A percentile compares a stretch with the other conserved stretches of the same genome.
Evolutionary conservation across 306 rosid genomes (phyloP).

Genomic region (Lablab purpureus): DNA sequence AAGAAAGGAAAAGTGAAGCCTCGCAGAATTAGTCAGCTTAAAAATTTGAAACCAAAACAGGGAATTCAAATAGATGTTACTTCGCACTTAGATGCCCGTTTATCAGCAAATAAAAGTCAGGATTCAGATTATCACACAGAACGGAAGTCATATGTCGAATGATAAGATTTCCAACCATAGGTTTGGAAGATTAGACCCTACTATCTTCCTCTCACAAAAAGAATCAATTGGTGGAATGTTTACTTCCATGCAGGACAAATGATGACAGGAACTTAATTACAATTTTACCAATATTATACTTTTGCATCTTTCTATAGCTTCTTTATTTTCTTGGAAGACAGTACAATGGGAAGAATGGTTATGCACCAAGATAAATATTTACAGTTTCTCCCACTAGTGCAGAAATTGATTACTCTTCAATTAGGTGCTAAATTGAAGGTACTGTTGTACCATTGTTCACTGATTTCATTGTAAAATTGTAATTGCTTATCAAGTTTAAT

Average conservation of each 20-base stretch:
- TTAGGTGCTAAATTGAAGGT: slow-evolving; percentile 22
- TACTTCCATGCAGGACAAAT: slow-evolving; percentile 31
- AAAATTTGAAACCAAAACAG: slow-evolving; percentile 15
- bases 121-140: slow-evolving; percentile 15
- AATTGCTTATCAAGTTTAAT: neutral
- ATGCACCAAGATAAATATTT: neutral
- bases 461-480: neutral
- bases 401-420: slow-evolving; percentile 15
- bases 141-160: slow-evolving; percentile 4
- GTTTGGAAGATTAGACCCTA: slow-evolving; percentile 41
- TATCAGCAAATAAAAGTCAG: slow-evolving; percentile 36
- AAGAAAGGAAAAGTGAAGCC: slow-evolving; percentile 39
- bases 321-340: slow-evolving; percentile 29
- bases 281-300: slow-evolving; percentile 40
- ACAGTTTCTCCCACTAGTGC: neutral
- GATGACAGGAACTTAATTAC: slow-evolving; percentile 30
- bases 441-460: slow-evolving; percentile 5
- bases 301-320: slow-evolving; percentile 38
- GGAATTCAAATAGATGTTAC: slow-evolving; percentile 38
- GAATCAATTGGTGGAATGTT: slow-evolving; percentile 24
- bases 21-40: slow-evolving; percentile 34
- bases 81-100: slow-evolving; percentile 38
- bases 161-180: slow-evolving; percentile 30
- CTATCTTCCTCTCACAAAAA: slow-evolving; percentile 30
- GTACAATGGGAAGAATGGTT: slow-evolving; percentile 33